Conservation (phyloP, 2,329 filamentous ascomycete genomes). For the Beauveria australis region DNA sequence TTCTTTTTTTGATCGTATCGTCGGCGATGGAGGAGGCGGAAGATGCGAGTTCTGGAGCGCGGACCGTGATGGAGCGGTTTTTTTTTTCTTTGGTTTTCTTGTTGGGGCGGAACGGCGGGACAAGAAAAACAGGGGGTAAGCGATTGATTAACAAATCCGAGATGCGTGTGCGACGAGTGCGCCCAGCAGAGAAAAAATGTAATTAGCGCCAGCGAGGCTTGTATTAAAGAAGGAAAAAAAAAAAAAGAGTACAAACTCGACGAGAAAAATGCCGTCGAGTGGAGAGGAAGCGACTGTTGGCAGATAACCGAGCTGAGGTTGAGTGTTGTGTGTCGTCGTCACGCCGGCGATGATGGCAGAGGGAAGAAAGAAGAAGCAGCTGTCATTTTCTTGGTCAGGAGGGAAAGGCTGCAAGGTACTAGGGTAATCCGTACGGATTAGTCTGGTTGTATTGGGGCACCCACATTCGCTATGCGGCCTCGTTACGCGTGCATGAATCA, state of each 20-base stretch:
- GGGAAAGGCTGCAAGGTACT: too few species aligned
- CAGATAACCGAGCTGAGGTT: too few species aligned
- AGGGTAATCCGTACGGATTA: too few species aligned
- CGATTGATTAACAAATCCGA: neutral
- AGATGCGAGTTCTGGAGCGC: neutral
- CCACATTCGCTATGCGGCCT: too few species aligned
- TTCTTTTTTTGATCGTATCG: neutral
- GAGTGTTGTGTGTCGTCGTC: too few species aligned
- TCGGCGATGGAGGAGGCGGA: neutral
- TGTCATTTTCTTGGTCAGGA: too few species aligned
- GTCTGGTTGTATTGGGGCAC: too few species aligned
- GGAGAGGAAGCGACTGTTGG: too few species aligned
- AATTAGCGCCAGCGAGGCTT: neutral
- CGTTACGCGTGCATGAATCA: too few species aligned
- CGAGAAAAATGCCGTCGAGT: too few species aligned
- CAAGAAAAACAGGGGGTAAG: neutral
- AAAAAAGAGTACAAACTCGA: neutral
- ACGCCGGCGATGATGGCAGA: neutral
- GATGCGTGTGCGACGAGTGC: neutral
- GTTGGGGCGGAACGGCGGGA: constrained; percentile 1
- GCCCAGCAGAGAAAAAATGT: neutral
- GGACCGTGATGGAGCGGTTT: neutral
- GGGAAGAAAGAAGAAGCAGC: neutral
- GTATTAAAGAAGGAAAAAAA: neutral
- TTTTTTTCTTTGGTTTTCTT: neutral